These are phyloP conservation scores for Bruguiera hainesii DNA, from an alignment of 441 rosid genomes.

Conservation along the genomic window DNA sequence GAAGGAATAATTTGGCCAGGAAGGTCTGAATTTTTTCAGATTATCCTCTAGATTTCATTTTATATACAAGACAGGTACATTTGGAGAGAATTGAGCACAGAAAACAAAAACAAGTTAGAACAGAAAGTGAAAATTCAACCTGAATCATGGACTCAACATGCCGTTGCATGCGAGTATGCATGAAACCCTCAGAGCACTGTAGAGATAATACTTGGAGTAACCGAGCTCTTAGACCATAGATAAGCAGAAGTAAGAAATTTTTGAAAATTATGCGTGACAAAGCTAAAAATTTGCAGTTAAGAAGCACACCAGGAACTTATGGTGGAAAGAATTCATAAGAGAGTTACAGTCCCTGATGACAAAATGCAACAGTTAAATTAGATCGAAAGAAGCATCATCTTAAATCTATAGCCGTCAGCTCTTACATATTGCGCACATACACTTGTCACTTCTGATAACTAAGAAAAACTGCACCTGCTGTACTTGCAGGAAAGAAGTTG, in stretches of 20 bases:
- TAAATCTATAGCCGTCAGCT: too few relatives aligned
- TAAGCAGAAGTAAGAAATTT: not conserved
- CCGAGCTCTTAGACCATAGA: conserved; percentile 4
- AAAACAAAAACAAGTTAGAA: not conserved
- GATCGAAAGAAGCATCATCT: not conserved
- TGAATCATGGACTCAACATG: conserved; percentile 86
- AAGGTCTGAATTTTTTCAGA: not conserved
- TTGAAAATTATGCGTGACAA: not conserved
- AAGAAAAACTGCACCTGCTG: not conserved
- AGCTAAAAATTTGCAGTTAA: not conserved
- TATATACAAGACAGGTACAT: not conserved
- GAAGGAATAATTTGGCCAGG: not conserved
- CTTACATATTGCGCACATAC: not conserved
- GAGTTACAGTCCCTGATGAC: too few relatives aligned
- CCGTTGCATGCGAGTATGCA: conserved; percentile 90
- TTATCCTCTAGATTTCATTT: not conserved
- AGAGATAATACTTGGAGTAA: conserved; percentile 17
- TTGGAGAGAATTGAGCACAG: not conserved
- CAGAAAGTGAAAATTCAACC: conserved; percentile 36
- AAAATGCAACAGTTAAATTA: too few relatives aligned
- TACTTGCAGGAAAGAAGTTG: conserved; percentile 91
- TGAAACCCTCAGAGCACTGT: conserved; percentile 88
- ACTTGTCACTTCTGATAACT: not conserved
- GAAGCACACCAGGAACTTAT: not conserved
- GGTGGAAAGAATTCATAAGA: not conserved